Percentiles rank a stretch among this genome's conserved stretches.
phyloP scores from a whole-genome alignment of 1,284 basidiomycete species.

The Fistulinella cinereoalba region DNA sequence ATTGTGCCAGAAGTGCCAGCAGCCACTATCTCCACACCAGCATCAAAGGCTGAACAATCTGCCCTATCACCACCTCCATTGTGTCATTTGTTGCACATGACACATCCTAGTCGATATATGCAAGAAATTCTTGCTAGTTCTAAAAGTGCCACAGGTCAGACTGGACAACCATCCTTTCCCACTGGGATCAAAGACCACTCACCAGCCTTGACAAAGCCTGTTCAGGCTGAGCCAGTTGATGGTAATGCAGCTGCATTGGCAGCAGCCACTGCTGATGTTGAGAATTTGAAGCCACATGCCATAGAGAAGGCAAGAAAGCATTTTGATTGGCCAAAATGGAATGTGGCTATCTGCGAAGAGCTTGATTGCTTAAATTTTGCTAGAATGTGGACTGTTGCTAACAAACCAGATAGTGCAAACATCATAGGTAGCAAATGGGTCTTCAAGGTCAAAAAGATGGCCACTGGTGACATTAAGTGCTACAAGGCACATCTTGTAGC shows the following conservation, averaged over 20 bases:
- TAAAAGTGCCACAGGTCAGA: no score
- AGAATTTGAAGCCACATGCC: not conserved
- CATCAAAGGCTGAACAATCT: no score
- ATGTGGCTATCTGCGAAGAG: not conserved
- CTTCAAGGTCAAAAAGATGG: slow-evolving; percentile 1
- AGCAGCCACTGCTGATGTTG: not conserved
- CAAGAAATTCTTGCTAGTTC: no score
- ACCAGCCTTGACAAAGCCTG: no score
- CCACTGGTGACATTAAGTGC: not conserved
- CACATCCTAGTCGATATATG: no score
- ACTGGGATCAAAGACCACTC: no score
- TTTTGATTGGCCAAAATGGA: not conserved
- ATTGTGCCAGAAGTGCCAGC: no score
- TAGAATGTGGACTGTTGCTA: not conserved
- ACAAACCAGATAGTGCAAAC: not conserved
- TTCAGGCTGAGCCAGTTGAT: no score
- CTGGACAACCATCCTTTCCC: no score
- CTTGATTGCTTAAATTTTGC: not conserved
- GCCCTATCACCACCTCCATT: no score
- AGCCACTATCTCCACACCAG: no score
- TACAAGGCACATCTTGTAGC: not conserved
- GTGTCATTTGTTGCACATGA: no score
- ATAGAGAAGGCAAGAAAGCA: not conserved
- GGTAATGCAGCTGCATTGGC: not conserved
- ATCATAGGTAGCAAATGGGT: not conserved